A percentile compares a stretch with the other conserved stretches of the same genome.
Evolutionary conservation across 2,329 filamentous ascomycete species (phyloP).

Genomic region (Fusarium sp.): DNA sequence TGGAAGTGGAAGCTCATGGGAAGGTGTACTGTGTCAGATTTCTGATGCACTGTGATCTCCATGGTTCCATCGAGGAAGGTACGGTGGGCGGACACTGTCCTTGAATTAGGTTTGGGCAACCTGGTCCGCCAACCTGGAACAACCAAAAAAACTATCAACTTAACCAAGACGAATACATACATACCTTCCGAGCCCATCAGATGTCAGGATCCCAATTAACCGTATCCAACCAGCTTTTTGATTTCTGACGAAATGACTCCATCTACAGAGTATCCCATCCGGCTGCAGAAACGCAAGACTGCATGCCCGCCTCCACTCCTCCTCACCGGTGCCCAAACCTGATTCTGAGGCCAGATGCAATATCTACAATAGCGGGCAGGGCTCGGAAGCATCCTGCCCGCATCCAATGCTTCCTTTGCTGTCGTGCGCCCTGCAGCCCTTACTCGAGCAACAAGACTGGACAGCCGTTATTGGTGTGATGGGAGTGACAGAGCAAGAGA

Average conservation of each 20-base stretch:
- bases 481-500: neutral
- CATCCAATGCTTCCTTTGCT: constrained; percentile 1
- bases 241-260: neutral
- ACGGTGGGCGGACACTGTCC: neutral
- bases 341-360: constrained; percentile 9
- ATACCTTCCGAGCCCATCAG: neutral
- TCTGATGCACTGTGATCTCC: neutral
- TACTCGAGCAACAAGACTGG: neutral
- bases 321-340: constrained; percentile 23
- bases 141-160: constrained; percentile 17
- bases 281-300: neutral
- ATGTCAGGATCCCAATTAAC: neutral
- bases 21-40: neutral
- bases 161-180: neutral
- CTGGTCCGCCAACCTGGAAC: neutral
- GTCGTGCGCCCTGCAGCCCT: neutral
- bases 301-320: neutral
- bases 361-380: neutral
- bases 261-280: neutral
- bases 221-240: neutral
- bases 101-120: neutral
- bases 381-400: neutral
- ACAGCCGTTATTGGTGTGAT: neutral
- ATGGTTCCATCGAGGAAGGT: neutral
- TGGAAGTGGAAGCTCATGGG: neutral